Evolutionary conservation across 768 basidiomycete genomes (phyloP).

Genomic region (Harrya chromipes): DNA sequence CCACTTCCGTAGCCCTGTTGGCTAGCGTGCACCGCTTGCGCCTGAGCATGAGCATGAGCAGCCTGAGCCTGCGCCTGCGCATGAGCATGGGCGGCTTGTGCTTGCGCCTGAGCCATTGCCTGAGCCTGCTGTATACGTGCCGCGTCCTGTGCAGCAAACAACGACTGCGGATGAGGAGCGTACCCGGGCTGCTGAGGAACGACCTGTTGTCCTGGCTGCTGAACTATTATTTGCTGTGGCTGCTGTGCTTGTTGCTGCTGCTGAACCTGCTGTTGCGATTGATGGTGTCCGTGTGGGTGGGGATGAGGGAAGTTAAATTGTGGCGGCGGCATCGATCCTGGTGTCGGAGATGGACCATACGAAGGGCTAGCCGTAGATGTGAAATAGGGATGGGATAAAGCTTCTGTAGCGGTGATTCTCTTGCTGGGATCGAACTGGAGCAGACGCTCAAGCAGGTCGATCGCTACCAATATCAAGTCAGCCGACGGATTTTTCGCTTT

Average conservation of each 20-base stretch:
- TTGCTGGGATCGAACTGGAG: conserved; percentile 95
- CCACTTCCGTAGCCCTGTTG: conserved; percentile 28
- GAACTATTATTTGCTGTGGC: conserved; percentile 35
- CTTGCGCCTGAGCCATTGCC: conserved; percentile 38
- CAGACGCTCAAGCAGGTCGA: conserved; percentile 91
- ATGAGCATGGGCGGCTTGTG: conserved; percentile 41
- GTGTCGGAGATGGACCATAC: conserved; percentile 34
- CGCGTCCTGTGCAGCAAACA: conserved; percentile 32
- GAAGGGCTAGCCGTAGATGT: conserved; percentile 44
- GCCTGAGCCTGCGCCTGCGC: conserved; percentile 41
- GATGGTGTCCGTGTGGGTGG: conserved; percentile 48
- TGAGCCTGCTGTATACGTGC: conserved; percentile 43
- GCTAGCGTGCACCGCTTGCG: conserved; percentile 29
- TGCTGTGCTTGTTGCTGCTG: conserved; percentile 48
- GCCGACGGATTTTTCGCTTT: not conserved
- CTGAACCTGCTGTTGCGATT: conserved; percentile 39
- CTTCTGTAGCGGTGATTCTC: conserved; percentile 87
- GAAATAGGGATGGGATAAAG: conserved; percentile 92
- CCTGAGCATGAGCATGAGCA: conserved; percentile 41
- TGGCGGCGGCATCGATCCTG: conserved; percentile 65
- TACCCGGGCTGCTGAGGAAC: conserved; percentile 34
- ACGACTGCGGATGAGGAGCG: conserved; percentile 31
- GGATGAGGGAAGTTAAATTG: conserved; percentile 67
- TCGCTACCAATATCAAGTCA: conserved; percentile 42
- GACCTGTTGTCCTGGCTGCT: conserved; percentile 38